A percentile compares a stretch with the other conserved stretches of the same genome.
These are phyloP conservation scores for Gloeostereum incarnatum DNA, from an alignment of 768 basidiomycete genomes.

Conservation along the genomic window DNA sequence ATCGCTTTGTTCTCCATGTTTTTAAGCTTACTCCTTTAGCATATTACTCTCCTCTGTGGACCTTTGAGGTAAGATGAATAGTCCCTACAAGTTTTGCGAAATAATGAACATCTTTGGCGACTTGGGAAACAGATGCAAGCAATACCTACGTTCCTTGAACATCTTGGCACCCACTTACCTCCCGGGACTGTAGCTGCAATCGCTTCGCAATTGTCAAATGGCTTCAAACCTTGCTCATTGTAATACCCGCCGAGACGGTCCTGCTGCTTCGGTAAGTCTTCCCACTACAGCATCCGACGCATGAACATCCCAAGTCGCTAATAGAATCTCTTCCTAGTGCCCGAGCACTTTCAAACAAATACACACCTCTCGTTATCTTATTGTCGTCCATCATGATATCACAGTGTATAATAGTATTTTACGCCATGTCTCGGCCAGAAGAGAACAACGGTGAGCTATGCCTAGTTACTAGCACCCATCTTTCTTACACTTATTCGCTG, in stretches of 20 bases:
- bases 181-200: conserved; percentile 18
- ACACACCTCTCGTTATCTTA: background rate
- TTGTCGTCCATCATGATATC: conserved; percentile 10
- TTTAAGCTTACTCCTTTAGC: no score
- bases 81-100: background rate
- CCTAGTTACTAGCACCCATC: background rate
- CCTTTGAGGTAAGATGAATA: conserved; percentile 9
- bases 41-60: conserved; percentile 16
- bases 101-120: no score
- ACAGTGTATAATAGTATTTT: conserved; percentile 16
- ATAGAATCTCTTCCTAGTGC: background rate
- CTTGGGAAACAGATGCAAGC: no score
- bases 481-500: no score
- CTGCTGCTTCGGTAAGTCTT: conserved; percentile 14
- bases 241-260: conserved; percentile 17
- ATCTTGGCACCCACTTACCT: no score
- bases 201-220: conserved; percentile 20
- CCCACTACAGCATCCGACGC: background rate
- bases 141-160: no score
- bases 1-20: no score
- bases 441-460: conserved; percentile 13
- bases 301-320: background rate
- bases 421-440: conserved; percentile 16
- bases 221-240: conserved; percentile 17
- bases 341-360: background rate